Evolutionary conservation across 805 yeast genomes (phyloP).

Genomic region (Schwanniomyces pseudopolymorphus): DNA sequence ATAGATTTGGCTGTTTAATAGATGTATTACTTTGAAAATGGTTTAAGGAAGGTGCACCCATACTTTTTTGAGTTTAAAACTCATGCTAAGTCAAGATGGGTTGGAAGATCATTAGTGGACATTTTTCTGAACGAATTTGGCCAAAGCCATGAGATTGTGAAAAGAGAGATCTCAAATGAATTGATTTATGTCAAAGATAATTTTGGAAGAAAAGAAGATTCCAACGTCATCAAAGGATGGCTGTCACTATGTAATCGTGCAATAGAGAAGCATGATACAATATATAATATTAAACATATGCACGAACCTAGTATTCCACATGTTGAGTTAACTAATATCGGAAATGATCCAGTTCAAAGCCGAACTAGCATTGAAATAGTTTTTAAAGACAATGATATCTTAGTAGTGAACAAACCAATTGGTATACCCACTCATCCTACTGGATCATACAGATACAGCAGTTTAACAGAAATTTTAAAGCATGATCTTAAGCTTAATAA

Average conservation of each 20-base stretch:
- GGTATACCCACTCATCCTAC: constrained; percentile 59
- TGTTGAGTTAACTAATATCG: neutral
- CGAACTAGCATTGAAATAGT: constrained; percentile 20
- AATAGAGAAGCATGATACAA: constrained; percentile 25
- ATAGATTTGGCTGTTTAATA: neutral
- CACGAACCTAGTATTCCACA: constrained; percentile 46
- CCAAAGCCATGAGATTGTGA: constrained; percentile 21
- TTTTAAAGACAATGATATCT: constrained; percentile 31
- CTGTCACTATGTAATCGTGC: constrained; percentile 9
- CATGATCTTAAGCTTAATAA: constrained; percentile 21
- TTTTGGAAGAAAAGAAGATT: constrained; percentile 17
- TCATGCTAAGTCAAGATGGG: constrained; percentile 40
- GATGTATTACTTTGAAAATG: constrained; percentile 20
- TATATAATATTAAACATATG: constrained; percentile 33
- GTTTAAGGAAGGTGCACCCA: constrained; percentile 35
- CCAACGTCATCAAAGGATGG: constrained; percentile 20
- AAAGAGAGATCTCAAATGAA: constrained; percentile 22
- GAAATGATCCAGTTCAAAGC: neutral
- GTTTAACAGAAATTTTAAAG: constrained; percentile 42
- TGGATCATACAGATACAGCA: constrained; percentile 42
- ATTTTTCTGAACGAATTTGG: constrained; percentile 36
- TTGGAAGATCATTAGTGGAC: constrained; percentile 28
- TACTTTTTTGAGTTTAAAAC: constrained; percentile 32
- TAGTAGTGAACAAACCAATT: constrained; percentile 51
- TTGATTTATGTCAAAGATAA: constrained; percentile 24